Evolutionary conservation across 1,284 basidiomycete species (phyloP).

Genomic region (Puccinia horiana): DNA sequence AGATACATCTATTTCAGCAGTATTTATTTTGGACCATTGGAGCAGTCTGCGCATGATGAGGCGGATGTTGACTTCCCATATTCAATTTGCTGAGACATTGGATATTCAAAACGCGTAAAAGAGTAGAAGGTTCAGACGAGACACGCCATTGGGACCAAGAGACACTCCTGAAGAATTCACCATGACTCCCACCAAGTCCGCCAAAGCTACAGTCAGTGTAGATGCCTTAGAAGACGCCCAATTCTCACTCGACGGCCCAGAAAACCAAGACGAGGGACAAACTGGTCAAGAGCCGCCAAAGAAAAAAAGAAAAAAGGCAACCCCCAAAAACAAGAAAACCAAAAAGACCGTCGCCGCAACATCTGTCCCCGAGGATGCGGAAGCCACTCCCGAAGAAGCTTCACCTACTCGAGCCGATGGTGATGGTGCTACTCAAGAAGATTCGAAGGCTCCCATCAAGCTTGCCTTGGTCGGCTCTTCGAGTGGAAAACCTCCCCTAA

Average conservation of each 20-base stretch:
- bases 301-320: slow-evolving; percentile 13
- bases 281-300: slow-evolving; percentile 4
- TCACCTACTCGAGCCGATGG: background rate
- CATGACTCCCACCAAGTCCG: background rate
- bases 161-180: background rate
- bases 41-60: too few species aligned
- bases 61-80: too few species aligned
- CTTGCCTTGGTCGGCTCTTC: background rate
- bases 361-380: background rate
- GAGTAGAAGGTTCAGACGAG: too few species aligned
- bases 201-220: background rate
- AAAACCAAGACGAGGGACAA: background rate
- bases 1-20: too few species aligned
- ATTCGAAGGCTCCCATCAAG: background rate
- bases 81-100: too few species aligned
- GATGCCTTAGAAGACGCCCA: slow-evolving; percentile 22
- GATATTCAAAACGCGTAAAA: too few species aligned
- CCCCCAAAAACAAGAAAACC: background rate
- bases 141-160: too few species aligned
- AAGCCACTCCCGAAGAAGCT: background rate
- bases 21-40: too few species aligned
- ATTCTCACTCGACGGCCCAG: slow-evolving; percentile 1
- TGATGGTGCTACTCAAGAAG: background rate
- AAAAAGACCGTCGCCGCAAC: background rate
- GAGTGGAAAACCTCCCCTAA: background rate